Conservation (phyloP, 2,329 filamentous ascomycete species). For the Phoma herbarum region DNA sequence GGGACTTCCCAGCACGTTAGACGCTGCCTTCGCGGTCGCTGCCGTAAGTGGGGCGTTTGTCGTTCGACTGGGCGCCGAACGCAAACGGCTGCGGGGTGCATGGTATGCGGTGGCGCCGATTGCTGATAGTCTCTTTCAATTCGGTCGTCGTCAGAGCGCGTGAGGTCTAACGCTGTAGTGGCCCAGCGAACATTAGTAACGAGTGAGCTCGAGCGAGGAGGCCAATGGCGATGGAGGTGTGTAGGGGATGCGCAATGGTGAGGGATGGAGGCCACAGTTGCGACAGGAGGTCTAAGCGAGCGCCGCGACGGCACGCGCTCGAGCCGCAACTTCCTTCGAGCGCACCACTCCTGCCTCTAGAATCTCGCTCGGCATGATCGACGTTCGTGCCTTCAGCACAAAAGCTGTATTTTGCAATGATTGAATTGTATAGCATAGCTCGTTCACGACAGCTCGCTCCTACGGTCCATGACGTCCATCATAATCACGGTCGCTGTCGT, state of each 20-base stretch:
- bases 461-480: neutral
- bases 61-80: neutral
- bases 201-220: neutral
- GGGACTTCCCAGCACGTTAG: neutral
- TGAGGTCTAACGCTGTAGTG: no score
- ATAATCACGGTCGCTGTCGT: neutral
- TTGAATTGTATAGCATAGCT: no score
- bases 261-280: slow-evolving; percentile 8
- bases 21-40: neutral
- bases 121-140: neutral
- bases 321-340: slow-evolving; percentile 3
- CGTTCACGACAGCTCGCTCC: neutral
- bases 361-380: neutral
- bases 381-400: neutral
- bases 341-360: neutral
- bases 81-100: neutral
- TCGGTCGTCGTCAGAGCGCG: neutral
- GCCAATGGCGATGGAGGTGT: neutral
- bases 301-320: slow-evolving; percentile 9
- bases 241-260: neutral
- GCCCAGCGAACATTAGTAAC: no score
- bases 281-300: slow-evolving; percentile 7
- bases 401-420: neutral
- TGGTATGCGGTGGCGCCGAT: neutral
- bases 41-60: neutral